Evolutionary conservation across 345 rosid genomes (phyloP).

Genomic region (Rhodomyrtus tomentosa): DNA sequence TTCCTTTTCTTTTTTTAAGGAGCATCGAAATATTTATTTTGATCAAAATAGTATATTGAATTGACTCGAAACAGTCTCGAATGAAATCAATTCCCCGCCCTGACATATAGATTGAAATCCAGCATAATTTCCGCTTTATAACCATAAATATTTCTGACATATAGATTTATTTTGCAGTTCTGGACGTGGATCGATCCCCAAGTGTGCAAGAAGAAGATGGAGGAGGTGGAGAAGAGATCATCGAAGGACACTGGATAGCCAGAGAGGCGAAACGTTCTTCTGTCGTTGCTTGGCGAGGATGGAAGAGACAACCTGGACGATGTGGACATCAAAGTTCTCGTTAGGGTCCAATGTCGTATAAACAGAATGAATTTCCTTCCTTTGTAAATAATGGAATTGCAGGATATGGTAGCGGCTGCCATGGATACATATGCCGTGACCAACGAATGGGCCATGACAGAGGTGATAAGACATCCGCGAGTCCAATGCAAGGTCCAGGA

Average conservation of each 20-base stretch:
- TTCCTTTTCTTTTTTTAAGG: background rate
- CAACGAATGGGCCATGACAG: slow-evolving; percentile 96
- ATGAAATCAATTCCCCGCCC: background rate
- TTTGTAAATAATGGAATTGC: no score
- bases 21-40: background rate
- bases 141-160: no score
- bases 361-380: no score
- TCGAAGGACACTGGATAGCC: slow-evolving; percentile 51
- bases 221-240: slow-evolving; percentile 70
- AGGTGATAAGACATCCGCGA: slow-evolving; percentile 68
- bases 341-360: background rate
- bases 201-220: slow-evolving; percentile 75
- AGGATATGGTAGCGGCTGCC: no score
- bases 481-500: slow-evolving; percentile 57
- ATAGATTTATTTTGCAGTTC: no score
- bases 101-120: background rate
- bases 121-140: background rate
- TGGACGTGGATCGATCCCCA: slow-evolving; percentile 90
- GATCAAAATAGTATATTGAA: accelerated
- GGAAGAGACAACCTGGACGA: slow-evolving; percentile 67
- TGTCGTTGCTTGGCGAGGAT: slow-evolving; percentile 67
- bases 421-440: slow-evolving; percentile 46
- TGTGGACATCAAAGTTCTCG: slow-evolving; percentile 72
- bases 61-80: accelerated
- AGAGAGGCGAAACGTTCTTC: slow-evolving; percentile 33